Base-by-base conservation (phyloP, 768 basidiomycete genomes). In the Leccinum ochraceum region DNA sequence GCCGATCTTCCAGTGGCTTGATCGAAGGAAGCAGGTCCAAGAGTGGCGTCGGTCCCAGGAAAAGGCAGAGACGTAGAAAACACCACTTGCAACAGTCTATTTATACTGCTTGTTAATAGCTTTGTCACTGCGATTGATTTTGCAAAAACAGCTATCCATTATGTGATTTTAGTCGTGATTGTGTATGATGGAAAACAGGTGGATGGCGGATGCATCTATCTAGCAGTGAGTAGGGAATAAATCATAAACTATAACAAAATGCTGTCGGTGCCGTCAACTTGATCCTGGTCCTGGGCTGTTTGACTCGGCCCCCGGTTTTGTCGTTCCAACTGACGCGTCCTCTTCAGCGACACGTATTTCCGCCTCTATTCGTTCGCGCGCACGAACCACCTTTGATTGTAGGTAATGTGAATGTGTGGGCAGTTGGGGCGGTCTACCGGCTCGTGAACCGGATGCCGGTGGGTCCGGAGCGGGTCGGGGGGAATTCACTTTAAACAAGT, bases 371-470 rank as follows among this genome's bases (percentile, higher is more conserved):
- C 97, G 86, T 77, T 98, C 95, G 57, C 87, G 84, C 20, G 97
- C 96, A 46, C 97, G 86, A 50, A 93, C 85, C n/a, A 99, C 93
- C 77, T 99, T 99, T 34, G 94, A 95, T 72, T 96, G 95, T 13
- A 98, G 81, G 75, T 98, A 98, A 75, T 95, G 92, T 37, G 94
- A 95, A 71, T 94, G 81, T 39, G 76, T 67, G 22, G 80, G 80
- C 28, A 74, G 77, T 24, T 76, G 65, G 5, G 76, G 71, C 24
- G 75, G 76, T 71, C 79, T 83, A 39, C 81, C 77, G 14, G 80
- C 67, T 44, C 67, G 68, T 56, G 69, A 30, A 32, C 71, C 64
- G 8, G 80, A 60, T 39, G 75, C 76, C 66, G 81, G 80, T 57
- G 67, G 76, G 60, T 80, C 79, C 14, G 85, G 78, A 51, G 81